A percentile compares a stretch with the other conserved stretches of the same genome.
phyloP scores from a whole-genome alignment of 2,329 filamentous ascomycete genomes.

The Akanthomyces muscarius region DNA sequence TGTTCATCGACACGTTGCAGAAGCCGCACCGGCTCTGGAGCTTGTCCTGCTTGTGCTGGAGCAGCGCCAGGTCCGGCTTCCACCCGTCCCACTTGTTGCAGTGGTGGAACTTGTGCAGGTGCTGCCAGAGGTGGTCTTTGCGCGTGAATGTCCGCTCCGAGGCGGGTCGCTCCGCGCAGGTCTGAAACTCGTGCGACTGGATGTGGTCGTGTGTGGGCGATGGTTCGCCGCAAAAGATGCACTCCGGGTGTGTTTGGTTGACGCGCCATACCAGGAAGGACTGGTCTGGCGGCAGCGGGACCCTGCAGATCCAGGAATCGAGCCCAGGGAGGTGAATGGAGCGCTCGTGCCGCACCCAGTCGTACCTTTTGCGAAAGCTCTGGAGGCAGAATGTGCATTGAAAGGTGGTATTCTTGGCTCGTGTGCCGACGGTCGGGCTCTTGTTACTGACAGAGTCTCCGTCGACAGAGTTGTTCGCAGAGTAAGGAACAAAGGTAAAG shows the following conservation, averaged over 20 bases:
- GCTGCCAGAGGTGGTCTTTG: slow-evolving; percentile 41
- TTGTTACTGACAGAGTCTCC: slow-evolving; percentile 1
- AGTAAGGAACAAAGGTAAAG: background rate
- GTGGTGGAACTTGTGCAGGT: slow-evolving; percentile 39
- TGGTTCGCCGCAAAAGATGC: slow-evolving; percentile 36
- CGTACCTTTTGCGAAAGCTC: slow-evolving; percentile 38
- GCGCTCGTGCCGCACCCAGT: slow-evolving; percentile 46
- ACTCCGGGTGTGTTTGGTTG: slow-evolving; percentile 39
- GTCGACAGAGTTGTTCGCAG: slow-evolving; percentile 17
- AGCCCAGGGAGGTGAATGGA: slow-evolving; percentile 44
- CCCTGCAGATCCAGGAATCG: slow-evolving; percentile 48
- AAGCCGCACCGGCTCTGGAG: slow-evolving; percentile 30
- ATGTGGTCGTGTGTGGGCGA: slow-evolving; percentile 34
- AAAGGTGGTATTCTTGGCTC: slow-evolving; percentile 25
- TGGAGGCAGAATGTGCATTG: slow-evolving; percentile 37
- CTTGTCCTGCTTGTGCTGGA: slow-evolving; percentile 29
- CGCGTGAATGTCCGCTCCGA: slow-evolving; percentile 40
- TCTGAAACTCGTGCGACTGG: slow-evolving; percentile 38
- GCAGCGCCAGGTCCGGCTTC: slow-evolving; percentile 37
- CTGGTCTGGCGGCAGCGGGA: slow-evolving; percentile 30
- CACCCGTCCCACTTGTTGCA: slow-evolving; percentile 46
- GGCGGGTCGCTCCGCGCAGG: slow-evolving; percentile 46
- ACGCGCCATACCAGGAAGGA: slow-evolving; percentile 47
- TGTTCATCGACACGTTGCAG: slow-evolving; percentile 24
- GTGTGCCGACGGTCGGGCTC: background rate